Conservation (phyloP, 2,329 filamentous ascomycete genomes). For the Verruconis gallopava region DNA sequence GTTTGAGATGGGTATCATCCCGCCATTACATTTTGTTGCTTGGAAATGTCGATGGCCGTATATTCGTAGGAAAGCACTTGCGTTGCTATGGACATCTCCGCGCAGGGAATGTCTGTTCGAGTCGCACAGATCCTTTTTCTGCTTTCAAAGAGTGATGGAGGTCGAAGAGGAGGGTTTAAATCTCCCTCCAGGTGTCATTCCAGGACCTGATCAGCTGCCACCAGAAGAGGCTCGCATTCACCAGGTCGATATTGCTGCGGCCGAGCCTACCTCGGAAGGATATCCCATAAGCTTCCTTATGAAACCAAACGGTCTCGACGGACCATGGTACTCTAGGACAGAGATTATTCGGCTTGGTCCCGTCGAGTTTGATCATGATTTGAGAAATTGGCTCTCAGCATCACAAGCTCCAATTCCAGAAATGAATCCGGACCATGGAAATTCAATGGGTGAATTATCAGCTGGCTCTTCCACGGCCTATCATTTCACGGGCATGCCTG, state of each 20-base stretch:
- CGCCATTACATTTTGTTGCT: slow-evolving; percentile 8
- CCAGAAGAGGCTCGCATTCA: slow-evolving; percentile 7
- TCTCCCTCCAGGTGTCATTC: not conserved
- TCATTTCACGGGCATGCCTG: not conserved
- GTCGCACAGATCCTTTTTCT: not conserved
- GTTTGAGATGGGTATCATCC: slow-evolving; percentile 9
- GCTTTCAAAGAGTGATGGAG: slow-evolving; percentile 1
- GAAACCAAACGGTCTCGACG: slow-evolving; percentile 6
- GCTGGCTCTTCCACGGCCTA: not conserved
- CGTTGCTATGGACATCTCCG: slow-evolving; percentile 4
- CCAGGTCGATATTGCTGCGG: slow-evolving; percentile 4
- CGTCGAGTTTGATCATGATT: slow-evolving; percentile 1
- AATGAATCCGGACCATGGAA: not conserved
- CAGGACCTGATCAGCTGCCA: not conserved
- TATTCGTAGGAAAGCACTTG: slow-evolving; percentile 4
- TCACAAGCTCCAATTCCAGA: too few relatives aligned
- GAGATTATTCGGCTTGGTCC: slow-evolving; percentile 3
- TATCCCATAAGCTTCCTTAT: slow-evolving; percentile 3
- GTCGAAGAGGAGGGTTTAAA: slow-evolving; percentile 8
- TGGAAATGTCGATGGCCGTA: slow-evolving; percentile 8
- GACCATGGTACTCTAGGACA: slow-evolving; percentile 1
- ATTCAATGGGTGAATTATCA: not conserved
- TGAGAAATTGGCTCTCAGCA: not conserved
- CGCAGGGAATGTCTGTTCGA: slow-evolving; percentile 8
- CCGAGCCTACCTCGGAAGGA: not conserved